Evolutionary conservation across 163 green algal genomes (phyloP).

Genomic region (Coccomyxa subellipsoidea): DNA sequence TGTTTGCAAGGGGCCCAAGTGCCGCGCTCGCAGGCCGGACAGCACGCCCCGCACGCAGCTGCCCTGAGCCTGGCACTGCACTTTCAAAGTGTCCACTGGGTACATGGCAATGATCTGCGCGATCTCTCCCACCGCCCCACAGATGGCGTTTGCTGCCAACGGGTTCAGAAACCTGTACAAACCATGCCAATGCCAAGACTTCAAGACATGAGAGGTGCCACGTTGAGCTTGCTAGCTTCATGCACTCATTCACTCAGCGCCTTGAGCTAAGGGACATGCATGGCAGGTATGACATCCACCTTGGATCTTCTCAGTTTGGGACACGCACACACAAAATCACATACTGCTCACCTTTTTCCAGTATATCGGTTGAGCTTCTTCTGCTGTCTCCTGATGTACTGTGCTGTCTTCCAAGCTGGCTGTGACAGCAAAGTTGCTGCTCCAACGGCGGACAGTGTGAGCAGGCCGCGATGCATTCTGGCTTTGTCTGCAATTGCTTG

Average conservation of each 20-base stretch:
- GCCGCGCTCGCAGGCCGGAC: slow-evolving; percentile 17
- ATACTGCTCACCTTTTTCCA: neutral
- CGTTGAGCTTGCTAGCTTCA: too few relatives aligned
- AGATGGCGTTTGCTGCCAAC: slow-evolving; percentile 57
- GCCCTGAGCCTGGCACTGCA: slow-evolving; percentile 53
- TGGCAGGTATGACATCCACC: too few relatives aligned
- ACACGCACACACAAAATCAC: neutral
- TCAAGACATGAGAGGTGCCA: too few relatives aligned
- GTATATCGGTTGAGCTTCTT: neutral
- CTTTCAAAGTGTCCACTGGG: slow-evolving; percentile 71
- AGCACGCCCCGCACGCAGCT: slow-evolving; percentile 4
- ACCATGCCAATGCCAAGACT: neutral
- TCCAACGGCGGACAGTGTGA: neutral
- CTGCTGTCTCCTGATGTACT: neutral
- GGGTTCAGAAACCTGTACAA: slow-evolving; percentile 19
- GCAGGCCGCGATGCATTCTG: neutral
- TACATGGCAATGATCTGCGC: slow-evolving; percentile 58
- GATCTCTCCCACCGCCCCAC: slow-evolving; percentile 64
- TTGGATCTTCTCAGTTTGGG: too few relatives aligned
- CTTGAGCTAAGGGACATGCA: too few relatives aligned
- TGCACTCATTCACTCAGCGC: too few relatives aligned
- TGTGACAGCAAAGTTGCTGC: neutral
- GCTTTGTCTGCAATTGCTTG: neutral
- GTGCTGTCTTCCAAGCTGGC: neutral
- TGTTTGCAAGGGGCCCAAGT: slow-evolving; percentile 20